Evolutionary conservation across 2,329 filamentous ascomycete genomes (phyloP).

Genomic region (Fusarium sp.): DNA sequence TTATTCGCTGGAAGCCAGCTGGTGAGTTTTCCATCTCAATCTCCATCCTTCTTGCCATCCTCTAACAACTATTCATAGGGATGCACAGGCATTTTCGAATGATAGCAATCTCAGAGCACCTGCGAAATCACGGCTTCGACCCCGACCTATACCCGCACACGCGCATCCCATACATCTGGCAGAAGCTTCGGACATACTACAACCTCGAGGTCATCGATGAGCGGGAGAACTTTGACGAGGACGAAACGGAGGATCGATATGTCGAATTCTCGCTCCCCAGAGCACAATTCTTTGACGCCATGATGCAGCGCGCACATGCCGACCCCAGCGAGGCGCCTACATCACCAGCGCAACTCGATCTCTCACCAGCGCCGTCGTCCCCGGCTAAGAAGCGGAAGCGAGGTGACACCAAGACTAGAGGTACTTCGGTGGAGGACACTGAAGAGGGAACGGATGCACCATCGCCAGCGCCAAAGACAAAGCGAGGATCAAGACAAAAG

Average conservation of each 20-base stretch:
- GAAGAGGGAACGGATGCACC: conserved; percentile 56
- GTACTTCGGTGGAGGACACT: conserved; percentile 60
- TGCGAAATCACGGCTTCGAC: conserved; percentile 84
- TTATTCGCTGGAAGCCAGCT: conserved; percentile 96
- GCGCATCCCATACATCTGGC: conserved; percentile 90
- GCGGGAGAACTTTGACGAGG: conserved; percentile 75
- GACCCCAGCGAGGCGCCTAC: conserved; percentile 59
- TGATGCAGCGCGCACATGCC: conserved; percentile 57
- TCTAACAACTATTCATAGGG: conserved; percentile 59
- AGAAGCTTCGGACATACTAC: conserved; percentile 84
- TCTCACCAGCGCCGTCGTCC: conserved; percentile 47
- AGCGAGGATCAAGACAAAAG: conserved; percentile 55
- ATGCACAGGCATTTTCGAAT: conserved; percentile 96
- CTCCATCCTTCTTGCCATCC: neutral
- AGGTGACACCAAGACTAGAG: conserved; percentile 52
- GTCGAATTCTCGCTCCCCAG: conserved; percentile 72
- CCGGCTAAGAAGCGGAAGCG: conserved; percentile 59
- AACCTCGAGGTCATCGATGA: conserved; percentile 89
- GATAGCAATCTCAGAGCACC: conserved; percentile 83
- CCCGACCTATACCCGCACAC: conserved; percentile 79
- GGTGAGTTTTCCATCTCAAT: conserved; percentile 60
- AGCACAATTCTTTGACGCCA: conserved; percentile 57
- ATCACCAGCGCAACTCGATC: conserved; percentile 59
- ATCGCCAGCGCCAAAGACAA: conserved; percentile 50
- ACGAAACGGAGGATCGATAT: conserved; percentile 69